Conservation (phyloP, 805 yeast genomes). For the Teunomyces tritomae region DNA sequence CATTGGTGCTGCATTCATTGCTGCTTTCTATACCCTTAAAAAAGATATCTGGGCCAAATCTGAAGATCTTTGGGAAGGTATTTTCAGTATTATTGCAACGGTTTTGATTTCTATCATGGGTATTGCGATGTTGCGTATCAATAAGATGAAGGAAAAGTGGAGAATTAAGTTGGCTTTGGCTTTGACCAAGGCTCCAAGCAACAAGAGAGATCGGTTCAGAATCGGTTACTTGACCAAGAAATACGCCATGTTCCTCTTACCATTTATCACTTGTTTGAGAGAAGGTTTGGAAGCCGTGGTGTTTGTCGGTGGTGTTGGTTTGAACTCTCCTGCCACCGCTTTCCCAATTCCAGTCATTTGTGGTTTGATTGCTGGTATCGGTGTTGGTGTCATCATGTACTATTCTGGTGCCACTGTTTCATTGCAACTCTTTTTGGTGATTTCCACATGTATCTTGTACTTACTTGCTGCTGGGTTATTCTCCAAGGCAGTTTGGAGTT, state of each 20-base stretch:
- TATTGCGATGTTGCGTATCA: conserved; percentile 27
- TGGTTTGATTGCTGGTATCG: conserved; percentile 22
- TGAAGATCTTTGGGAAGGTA: conserved; percentile 27
- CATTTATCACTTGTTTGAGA: conserved; percentile 87
- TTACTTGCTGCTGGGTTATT: conserved; percentile 24
- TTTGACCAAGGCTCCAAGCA: conserved; percentile 14
- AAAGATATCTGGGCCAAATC: conserved; percentile 21
- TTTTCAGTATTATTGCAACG: conserved; percentile 24
- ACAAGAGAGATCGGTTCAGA: conserved; percentile 29
- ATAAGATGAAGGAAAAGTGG: conserved; percentile 30
- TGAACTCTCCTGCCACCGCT: conserved; percentile 32
- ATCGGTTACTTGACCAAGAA: conserved; percentile 59
- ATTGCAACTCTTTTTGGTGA: conserved; percentile 22
- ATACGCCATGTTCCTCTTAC: conserved; percentile 85
- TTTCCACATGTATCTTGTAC: conserved; percentile 25
- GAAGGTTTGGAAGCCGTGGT: conserved; percentile 98
- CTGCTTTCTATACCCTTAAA: conserved; percentile 19
- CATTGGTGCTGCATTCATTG: conserved; percentile 23
- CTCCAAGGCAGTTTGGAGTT: conserved; percentile 24
- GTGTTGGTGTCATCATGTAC: conserved; percentile 20
- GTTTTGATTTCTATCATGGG: conserved; percentile 26
- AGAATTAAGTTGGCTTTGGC: conserved; percentile 27
- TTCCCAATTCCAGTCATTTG: conserved; percentile 23
- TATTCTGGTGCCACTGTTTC: conserved; percentile 22
- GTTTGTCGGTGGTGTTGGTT: conserved; percentile 94